A percentile compares a stretch with the other conserved stretches of the same genome.
Conservation (phyloP, 176 grass and related monocot genomes). For the Carex scoparia region DNA sequence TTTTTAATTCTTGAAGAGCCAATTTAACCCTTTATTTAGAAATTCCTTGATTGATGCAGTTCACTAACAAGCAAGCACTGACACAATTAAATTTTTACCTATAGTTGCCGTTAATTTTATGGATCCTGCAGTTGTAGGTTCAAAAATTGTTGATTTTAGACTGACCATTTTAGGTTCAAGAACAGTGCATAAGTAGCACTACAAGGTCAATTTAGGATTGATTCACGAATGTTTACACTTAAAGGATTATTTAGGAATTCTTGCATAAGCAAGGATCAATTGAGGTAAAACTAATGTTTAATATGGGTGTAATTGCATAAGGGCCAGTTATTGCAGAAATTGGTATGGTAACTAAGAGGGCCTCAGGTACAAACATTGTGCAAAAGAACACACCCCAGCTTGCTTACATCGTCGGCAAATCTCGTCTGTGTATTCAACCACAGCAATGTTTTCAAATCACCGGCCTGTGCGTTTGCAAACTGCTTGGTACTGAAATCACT, state of each 20-base stretch:
- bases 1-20: neutral
- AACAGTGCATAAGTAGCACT: neutral
- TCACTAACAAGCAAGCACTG: neutral
- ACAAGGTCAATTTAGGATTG: neutral
- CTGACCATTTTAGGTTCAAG: neutral
- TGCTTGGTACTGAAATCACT: neutral
- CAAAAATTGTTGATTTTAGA: neutral
- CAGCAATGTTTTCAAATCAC: neutral
- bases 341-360: too few relatives aligned
- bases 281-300: neutral
- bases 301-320: neutral
- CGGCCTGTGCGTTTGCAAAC: neutral
- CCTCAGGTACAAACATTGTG: neutral
- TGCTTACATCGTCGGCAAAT: neutral
- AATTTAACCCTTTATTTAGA: neutral
- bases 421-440: too few relatives aligned
- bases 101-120: neutral
- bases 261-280: neutral
- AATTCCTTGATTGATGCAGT: neutral
- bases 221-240: neutral
- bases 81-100: neutral
- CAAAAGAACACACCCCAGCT: neutral
- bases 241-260: too few relatives aligned
- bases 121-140: neutral
- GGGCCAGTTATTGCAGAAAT: too few relatives aligned